Base-by-base conservation (phyloP, 805 yeast genomes). In the Ogataea henricii region DNA sequence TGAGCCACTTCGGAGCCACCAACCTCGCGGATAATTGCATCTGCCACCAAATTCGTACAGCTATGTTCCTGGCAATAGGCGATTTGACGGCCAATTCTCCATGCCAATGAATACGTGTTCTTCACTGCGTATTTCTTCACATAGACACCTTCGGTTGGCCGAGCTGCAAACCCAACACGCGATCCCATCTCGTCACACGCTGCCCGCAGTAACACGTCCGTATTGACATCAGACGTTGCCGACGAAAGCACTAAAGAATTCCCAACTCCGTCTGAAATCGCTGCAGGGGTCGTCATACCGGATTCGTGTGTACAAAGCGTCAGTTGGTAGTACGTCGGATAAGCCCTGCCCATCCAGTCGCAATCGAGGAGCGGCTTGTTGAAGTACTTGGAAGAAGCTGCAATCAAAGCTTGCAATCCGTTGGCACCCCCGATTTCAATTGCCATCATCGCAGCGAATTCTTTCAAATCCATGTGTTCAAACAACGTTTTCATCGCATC, bases 281-380 rank as follows among this genome's bases (percentile, higher is more conserved):
- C 56, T 25, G 54, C 43, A 27, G 62, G 64, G 1, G 53, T 26
- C 23, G 38, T 49, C 20, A 40, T 32, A 3, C 51, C 49, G 6
- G 66, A 53, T 30, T 56, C 60, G 48, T 55, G 64, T 20, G 60
- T 55, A 29, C 48, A 47, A 5, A 77, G 68, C 13, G 60, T 47
- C n/a, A 67, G 64, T 54, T 74, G 78, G 56, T 66, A 68, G 35
- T 61, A 64, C 2, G 74, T 71, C 14, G 77, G 77, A 53, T 71
- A 70, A 13, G 78, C 79, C 52, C 79, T 63, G 6, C 79, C 79
- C 79, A 74, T 74, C 49, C 71, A 54, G 50, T 74, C 79, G 39
- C 67, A 62, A 60, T 74, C 78, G 37, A 73, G 46, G 21, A 67
- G 60, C 22, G 59, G 56, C 25, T 52, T 30, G 14, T 52, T 40